Percentiles rank a stretch among this genome's conserved stretches.
Evolutionary conservation across 768 basidiomycete genomes (phyloP).

Genomic region (Boletus reticuloceps): DNA sequence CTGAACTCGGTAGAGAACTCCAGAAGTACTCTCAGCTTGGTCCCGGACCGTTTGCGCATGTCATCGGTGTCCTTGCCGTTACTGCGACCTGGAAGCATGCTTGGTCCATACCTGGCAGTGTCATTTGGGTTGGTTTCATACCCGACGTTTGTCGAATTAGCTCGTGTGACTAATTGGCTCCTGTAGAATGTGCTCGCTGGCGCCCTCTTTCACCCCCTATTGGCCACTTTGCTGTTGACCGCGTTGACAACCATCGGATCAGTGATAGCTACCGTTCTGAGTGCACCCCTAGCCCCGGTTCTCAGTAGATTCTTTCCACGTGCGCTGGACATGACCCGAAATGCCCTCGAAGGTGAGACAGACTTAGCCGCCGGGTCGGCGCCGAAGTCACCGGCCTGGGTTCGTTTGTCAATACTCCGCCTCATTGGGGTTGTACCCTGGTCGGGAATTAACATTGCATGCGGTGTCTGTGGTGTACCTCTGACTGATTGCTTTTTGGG

Average conservation of each 20-base stretch:
- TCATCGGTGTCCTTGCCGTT: conserved; percentile 77
- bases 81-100: conserved; percentile 95
- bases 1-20: conserved; percentile 70
- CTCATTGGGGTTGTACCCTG: conserved; percentile 93
- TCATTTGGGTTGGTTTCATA: conserved; percentile 68
- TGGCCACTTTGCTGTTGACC: conserved; percentile 80
- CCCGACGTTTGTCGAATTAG: neutral
- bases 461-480: conserved; percentile 84
- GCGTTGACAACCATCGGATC: conserved; percentile 87
- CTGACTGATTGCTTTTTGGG: conserved; percentile 74
- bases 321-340: conserved; percentile 81
- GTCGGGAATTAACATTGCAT: conserved; percentile 97
- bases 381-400: conserved; percentile 58
- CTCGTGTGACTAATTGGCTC: conserved; percentile 17
- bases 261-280: conserved; percentile 73
- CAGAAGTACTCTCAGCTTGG: conserved; percentile 79
- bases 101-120: conserved; percentile 95
- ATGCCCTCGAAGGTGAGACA: conserved; percentile 69
- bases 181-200: conserved; percentile 87
- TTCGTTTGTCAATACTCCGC: conserved; percentile 81
- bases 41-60: conserved; percentile 61
- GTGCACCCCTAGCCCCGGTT: conserved; percentile 82
- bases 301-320: conserved; percentile 79
- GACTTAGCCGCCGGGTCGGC: conserved; percentile 38
- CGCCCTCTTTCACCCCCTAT: conserved; percentile 77